phyloP scores from a whole-genome alignment of 805 yeast genomes.

The Wickerhamomyces strasburgensis region DNA sequence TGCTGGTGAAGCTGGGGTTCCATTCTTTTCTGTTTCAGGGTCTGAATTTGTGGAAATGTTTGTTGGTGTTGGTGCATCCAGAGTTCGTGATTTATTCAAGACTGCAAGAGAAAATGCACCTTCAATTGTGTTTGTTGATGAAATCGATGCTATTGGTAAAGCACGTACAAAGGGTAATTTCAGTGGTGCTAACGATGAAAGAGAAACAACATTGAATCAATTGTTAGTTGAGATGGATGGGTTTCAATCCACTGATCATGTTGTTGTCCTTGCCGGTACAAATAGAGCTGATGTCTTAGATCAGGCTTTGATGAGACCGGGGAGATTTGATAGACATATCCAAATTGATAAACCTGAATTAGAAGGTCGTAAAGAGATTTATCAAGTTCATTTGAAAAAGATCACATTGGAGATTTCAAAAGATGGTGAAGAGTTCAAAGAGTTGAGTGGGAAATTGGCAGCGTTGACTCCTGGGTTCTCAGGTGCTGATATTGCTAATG shows the following conservation, averaged over 20 bases:
- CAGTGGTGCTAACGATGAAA: conserved; percentile 88
- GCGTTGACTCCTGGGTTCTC: conserved; percentile 97
- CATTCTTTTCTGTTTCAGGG: conserved; percentile 93
- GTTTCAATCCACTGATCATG: conserved; percentile 83
- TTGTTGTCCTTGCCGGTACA: conserved; percentile 96
- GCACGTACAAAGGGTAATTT: conserved; percentile 71
- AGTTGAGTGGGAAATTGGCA: conserved; percentile 79
- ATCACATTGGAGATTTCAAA: conserved; percentile 51
- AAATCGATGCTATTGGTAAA: conserved; percentile 98
- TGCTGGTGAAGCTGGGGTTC: conserved; percentile 99
- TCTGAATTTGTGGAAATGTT: conserved; percentile 98
- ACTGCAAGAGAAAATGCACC: conserved; percentile 95
- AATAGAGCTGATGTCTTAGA: conserved; percentile 93
- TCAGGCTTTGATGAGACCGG: conserved; percentile 91
- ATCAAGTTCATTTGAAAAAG: conserved; percentile 75
- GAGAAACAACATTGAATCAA: conserved; percentile 95
- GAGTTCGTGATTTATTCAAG: conserved; percentile 92
- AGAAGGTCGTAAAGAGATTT: conserved; percentile 91
- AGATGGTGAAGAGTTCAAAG: conserved; percentile 40
- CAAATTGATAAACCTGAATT: conserved; percentile 90
- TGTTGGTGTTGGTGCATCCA: conserved; percentile 98
- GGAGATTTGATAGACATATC: conserved; percentile 94
- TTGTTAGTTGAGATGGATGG: conserved; percentile 99
- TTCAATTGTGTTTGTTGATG: conserved; percentile 93
- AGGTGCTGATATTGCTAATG: conserved; percentile 98